Percentiles rank a stretch among this genome's conserved stretches.
Evolutionary conservation across 352 stramenopile species (phyloP).

Genomic region (Phytophthora capsici): DNA sequence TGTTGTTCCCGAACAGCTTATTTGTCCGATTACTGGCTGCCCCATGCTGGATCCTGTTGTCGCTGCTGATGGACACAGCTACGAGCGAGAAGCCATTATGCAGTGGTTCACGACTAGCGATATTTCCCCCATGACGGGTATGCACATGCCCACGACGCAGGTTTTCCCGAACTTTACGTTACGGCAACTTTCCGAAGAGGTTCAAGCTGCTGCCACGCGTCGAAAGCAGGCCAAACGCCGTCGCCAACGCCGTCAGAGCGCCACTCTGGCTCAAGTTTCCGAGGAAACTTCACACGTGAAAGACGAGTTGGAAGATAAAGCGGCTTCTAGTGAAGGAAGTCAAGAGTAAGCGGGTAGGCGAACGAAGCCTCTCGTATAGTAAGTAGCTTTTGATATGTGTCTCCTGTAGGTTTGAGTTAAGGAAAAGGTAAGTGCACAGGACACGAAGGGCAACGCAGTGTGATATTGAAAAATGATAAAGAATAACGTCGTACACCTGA

Average conservation of each 20-base stretch:
- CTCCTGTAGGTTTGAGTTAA: conserved; percentile 35
- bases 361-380: conserved; percentile 2
- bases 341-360: conserved; percentile 23
- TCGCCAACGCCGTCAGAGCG: conserved; percentile 14
- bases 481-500: conserved; percentile 2
- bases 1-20: conserved; percentile 63
- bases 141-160: conserved; percentile 74
- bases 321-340: conserved; percentile 29
- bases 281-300: conserved; percentile 7
- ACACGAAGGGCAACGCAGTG: neutral
- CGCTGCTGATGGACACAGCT: conserved; percentile 97
- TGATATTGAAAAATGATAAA: conserved; percentile 1
- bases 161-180: conserved; percentile 80
- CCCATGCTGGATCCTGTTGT: conserved; percentile 97
- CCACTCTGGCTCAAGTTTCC: conserved; percentile 10
- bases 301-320: conserved; percentile 27
- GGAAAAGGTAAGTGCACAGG: conserved; percentile 18
- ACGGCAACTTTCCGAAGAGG: conserved; percentile 71
- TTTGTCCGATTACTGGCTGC: conserved; percentile 94
- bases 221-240: conserved; percentile 32
- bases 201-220: conserved; percentile 41
- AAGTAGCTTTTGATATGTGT: conserved; percentile 33
- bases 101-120: conserved; percentile 92
- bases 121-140: conserved; percentile 83
- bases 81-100: conserved; percentile 95